phyloP scores from a whole-genome alignment of 2,329 filamentous ascomycete genomes.

The Fusarium sp. region DNA sequence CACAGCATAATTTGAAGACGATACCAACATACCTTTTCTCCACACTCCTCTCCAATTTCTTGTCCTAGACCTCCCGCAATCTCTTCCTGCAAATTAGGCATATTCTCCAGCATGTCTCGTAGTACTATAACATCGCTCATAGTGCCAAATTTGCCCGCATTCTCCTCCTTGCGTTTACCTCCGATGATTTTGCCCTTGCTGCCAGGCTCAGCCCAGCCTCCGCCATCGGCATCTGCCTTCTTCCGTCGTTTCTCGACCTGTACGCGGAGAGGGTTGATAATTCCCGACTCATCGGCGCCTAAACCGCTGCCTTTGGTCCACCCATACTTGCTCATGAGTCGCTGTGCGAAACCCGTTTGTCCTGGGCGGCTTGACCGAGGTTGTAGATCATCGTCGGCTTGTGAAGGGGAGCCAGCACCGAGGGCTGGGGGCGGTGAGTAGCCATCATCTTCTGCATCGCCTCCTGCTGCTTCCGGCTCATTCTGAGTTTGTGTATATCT shows the following conservation, averaged over 20 bases:
- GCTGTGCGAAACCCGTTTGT: conserved; percentile 85
- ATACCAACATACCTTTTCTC: conserved; percentile 70
- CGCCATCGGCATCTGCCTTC: conserved; percentile 80
- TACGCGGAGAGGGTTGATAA: conserved; percentile 84
- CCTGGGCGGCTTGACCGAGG: conserved; percentile 75
- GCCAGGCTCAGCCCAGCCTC: conserved; percentile 77
- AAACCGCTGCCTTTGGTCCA: conserved; percentile 91
- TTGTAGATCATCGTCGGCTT: conserved; percentile 52
- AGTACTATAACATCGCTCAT: conserved; percentile 88
- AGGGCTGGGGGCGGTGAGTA: conserved; percentile 62
- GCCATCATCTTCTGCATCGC: conserved; percentile 57
- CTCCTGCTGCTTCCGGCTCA: conserved; percentile 51
- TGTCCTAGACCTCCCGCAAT: conserved; percentile 82
- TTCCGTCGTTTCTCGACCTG: conserved; percentile 89
- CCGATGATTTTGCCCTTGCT: conserved; percentile 85
- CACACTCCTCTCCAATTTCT: conserved; percentile 95
- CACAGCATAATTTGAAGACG: not conserved
- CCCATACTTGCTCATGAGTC: conserved; percentile 92
- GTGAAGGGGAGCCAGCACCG: conserved; percentile 57
- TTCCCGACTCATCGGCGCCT: conserved; percentile 84
- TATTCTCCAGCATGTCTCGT: conserved; percentile 85
- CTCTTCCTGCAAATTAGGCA: conserved; percentile 81
- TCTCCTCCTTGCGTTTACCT: conserved; percentile 67
- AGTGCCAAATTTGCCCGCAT: conserved; percentile 68
- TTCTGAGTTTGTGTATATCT: conserved; percentile 66